These are phyloP conservation scores for Fonsecaea pedrosoi DNA, from an alignment of 2,329 filamentous ascomycete genomes.

Conservation along the genomic window DNA sequence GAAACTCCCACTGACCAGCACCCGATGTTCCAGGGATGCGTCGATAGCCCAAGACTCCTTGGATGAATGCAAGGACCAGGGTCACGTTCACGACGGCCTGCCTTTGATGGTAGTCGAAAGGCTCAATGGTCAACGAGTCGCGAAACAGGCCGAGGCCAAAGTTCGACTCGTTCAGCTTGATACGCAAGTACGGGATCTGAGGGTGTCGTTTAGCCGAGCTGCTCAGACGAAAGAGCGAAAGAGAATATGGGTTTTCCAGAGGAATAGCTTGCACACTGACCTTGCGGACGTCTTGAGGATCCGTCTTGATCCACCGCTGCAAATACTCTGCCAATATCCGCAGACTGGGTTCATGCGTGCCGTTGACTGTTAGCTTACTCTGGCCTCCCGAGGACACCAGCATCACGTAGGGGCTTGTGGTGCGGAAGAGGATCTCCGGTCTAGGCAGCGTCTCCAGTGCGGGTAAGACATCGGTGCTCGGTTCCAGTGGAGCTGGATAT, in stretches of 20 bases:
- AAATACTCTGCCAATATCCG: slow-evolving; percentile 25
- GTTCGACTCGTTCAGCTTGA: slow-evolving; percentile 22
- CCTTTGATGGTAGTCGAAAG: slow-evolving; percentile 21
- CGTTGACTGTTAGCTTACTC: slow-evolving; percentile 19
- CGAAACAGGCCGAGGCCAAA: slow-evolving; percentile 22
- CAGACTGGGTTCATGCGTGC: slow-evolving; percentile 23
- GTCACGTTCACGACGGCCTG: slow-evolving; percentile 9
- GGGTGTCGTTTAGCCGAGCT: neutral
- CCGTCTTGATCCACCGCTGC: slow-evolving; percentile 22
- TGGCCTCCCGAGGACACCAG: slow-evolving; percentile 8
- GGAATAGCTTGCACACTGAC: neutral
- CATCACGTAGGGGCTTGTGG: slow-evolving; percentile 19
- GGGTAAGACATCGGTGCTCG: slow-evolving; percentile 5
- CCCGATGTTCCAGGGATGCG: neutral
- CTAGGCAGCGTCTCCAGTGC: slow-evolving; percentile 20
- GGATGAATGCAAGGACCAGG: slow-evolving; percentile 20
- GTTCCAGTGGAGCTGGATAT: neutral
- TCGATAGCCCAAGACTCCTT: slow-evolving; percentile 22
- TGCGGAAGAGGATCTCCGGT: slow-evolving; percentile 21
- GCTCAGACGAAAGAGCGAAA: neutral
- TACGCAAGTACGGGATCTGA: slow-evolving; percentile 20
- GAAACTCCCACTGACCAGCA: slow-evolving; percentile 20
- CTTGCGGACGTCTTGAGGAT: slow-evolving; percentile 22
- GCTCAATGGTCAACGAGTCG: slow-evolving; percentile 24
- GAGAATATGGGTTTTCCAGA: neutral